These are phyloP conservation scores for Sonneratia caseolaris DNA, from an alignment of 345 rosid species.

Conservation along the genomic window DNA sequence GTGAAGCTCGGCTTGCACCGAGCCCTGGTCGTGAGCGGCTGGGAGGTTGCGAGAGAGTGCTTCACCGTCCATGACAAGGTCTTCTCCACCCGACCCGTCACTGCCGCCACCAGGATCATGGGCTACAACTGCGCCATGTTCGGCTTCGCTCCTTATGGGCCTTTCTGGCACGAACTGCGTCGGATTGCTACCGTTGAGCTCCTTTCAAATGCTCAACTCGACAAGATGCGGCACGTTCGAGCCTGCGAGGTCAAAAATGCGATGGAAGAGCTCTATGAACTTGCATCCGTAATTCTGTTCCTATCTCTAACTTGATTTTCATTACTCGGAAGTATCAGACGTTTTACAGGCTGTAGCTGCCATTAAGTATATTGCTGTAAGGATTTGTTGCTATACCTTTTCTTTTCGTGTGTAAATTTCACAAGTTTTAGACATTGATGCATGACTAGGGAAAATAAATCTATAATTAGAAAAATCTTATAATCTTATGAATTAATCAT, in stretches of 20 bases:
- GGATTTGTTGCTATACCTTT: too few species aligned
- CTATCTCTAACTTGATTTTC: too few species aligned
- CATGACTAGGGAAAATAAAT: too few species aligned
- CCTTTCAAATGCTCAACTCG: slow-evolving; percentile 24
- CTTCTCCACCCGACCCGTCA: slow-evolving; percentile 17
- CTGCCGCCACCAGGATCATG: slow-evolving; percentile 21
- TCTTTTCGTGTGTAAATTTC: too few species aligned
- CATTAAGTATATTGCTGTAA: too few species aligned
- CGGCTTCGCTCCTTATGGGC: slow-evolving; percentile 31
- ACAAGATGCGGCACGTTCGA: slow-evolving; percentile 16
- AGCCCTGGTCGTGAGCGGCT: slow-evolving; percentile 17
- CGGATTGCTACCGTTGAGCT: slow-evolving; percentile 21
- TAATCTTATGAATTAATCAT: too few species aligned
- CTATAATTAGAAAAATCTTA: too few species aligned
- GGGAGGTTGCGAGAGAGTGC: slow-evolving; percentile 28
- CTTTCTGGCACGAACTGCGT: slow-evolving; percentile 31
- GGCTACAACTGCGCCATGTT: slow-evolving; percentile 31
- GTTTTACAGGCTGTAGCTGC: too few species aligned
- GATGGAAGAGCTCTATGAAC: slow-evolving; percentile 8
- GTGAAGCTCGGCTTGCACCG: slow-evolving; percentile 20
- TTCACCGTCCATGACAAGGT: slow-evolving; percentile 21
- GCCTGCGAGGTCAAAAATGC: slow-evolving; percentile 16
- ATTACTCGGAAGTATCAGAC: too few species aligned
- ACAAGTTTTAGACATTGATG: too few species aligned
- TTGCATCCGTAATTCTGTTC: too few species aligned